A percentile compares a stretch with the other conserved stretches of the same genome.
phyloP scores from a whole-genome alignment of 2,329 filamentous ascomycete genomes.

The Claviceps sp. region DNA sequence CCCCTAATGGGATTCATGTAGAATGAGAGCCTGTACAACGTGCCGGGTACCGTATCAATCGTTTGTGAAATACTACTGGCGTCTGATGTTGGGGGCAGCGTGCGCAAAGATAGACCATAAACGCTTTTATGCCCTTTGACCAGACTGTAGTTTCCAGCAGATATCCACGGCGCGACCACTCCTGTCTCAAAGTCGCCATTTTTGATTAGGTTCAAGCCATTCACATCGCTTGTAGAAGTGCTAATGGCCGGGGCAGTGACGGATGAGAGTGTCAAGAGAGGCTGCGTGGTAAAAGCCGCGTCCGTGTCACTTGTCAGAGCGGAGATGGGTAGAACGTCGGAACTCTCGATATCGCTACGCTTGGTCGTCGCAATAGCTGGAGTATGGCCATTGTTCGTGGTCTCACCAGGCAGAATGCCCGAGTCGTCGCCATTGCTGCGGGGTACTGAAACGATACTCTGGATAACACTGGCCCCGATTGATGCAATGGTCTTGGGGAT shows the following conservation, averaged over 20 bases:
- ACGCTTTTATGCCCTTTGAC: background rate
- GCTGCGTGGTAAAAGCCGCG: background rate
- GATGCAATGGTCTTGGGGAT: background rate
- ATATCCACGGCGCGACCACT: background rate
- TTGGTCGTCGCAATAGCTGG: too few relatives aligned
- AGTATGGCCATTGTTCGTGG: too few relatives aligned
- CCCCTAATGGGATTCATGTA: background rate
- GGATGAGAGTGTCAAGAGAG: background rate
- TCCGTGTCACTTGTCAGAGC: too few relatives aligned
- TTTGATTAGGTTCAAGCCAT: background rate
- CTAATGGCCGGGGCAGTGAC: background rate
- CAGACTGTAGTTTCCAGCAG: background rate
- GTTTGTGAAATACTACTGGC: background rate
- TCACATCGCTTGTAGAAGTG: background rate
- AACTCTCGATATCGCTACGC: too few relatives aligned
- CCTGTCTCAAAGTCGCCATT: background rate
- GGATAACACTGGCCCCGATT: background rate
- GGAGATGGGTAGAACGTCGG: too few relatives aligned
- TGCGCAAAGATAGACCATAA: background rate
- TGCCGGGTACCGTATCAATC: background rate
- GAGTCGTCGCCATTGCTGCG: background rate
- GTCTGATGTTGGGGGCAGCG: background rate
- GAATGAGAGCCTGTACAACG: background rate
- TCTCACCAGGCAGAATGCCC: too few relatives aligned
- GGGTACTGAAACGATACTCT: background rate